Conservation (phyloP, 1,139 yeast species). For the Magnusiomyces tetraspermus region DNA sequence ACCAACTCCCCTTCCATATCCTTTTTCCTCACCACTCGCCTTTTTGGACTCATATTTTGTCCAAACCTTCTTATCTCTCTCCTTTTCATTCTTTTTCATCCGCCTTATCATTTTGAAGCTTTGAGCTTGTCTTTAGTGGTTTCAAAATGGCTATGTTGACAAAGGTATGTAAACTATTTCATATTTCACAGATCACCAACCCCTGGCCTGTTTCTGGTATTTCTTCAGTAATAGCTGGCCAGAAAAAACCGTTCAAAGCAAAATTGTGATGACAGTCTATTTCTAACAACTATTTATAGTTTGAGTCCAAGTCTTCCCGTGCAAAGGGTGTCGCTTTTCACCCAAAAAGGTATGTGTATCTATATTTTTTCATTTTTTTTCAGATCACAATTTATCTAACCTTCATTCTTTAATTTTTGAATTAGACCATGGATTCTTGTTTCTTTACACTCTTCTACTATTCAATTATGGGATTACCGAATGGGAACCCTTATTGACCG, state of each 20-base stretch:
- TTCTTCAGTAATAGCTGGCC: not conserved
- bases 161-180: constrained; percentile 38
- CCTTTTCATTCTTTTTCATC: not conserved
- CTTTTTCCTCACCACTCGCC: not conserved
- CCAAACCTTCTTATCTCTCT: not conserved
- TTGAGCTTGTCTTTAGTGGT: not conserved
- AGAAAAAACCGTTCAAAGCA: not conserved
- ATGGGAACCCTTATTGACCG: constrained; percentile 97
- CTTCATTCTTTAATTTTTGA: not conserved
- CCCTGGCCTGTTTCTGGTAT: not conserved
- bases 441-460: constrained; percentile 86
- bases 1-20: not conserved
- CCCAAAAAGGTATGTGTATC: constrained; percentile 50
- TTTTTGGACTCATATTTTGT: not conserved
- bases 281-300: constrained; percentile 34
- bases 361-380: not conserved
- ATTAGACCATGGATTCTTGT: constrained; percentile 90
- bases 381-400: not conserved
- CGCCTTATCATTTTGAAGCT: not conserved
- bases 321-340: constrained; percentile 98
- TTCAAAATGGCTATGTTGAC: constrained; percentile 88
- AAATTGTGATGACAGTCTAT: not conserved
- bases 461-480: constrained; percentile 97
- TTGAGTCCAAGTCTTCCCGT: constrained; percentile 96
- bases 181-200: not conserved